A percentile compares a stretch with the other conserved stretches of the same genome.
These are phyloP conservation scores for Daldinia loculata DNA, from an alignment of 495 filamentous ascomycete genomes.

Conservation along the genomic window DNA sequence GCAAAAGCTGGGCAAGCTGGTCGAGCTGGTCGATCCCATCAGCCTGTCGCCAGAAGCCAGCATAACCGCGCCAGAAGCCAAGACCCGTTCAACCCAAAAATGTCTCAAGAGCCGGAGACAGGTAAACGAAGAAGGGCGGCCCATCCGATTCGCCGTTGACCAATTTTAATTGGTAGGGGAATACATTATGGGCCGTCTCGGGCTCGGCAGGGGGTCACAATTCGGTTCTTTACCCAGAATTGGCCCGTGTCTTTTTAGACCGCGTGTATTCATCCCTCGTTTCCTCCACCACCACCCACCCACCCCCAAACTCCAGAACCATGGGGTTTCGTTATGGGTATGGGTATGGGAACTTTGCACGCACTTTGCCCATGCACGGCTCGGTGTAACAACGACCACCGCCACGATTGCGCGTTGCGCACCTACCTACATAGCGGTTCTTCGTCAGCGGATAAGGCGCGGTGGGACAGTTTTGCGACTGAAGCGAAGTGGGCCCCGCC, in stretches of 20 bases:
- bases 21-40: constrained; percentile 8
- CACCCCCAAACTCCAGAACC: constrained; percentile 5
- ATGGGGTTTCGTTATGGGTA: background rate
- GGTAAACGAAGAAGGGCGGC: constrained; percentile 26
- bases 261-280: background rate
- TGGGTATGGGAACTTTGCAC: constrained; percentile 3
- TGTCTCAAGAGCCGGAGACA: constrained; percentile 30
- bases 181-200: constrained; percentile 36
- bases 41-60: constrained; percentile 21
- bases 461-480: background rate
- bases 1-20: constrained; percentile 12
- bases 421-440: constrained; percentile 11
- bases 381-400: constrained; percentile 2
- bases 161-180: constrained; percentile 1
- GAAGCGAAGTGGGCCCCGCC: background rate
- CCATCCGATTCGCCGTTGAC: constrained; percentile 33
- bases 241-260: background rate
- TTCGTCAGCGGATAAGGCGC: constrained; percentile 21
- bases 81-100: constrained; percentile 19
- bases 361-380: constrained; percentile 6
- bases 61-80: constrained; percentile 20
- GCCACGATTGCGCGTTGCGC: constrained; percentile 23
- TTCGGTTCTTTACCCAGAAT: background rate
- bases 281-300: background rate
- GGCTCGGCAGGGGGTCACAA: constrained; percentile 35